Evolutionary conservation across 2,329 filamentous ascomycete species (phyloP).

Genomic region (Calonectria fujianensis): DNA sequence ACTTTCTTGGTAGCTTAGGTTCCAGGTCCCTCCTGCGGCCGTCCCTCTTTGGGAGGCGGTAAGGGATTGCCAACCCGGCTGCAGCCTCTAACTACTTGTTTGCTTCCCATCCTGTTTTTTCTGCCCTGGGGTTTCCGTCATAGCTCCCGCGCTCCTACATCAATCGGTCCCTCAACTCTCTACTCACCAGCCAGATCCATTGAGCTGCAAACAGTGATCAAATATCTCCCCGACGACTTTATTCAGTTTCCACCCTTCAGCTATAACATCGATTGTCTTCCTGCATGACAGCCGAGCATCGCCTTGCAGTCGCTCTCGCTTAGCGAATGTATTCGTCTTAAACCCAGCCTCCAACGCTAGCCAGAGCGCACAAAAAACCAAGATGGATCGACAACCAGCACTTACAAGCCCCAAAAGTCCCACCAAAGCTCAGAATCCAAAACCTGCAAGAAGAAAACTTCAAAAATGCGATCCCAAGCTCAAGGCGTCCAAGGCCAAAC

Average conservation of each 20-base stretch:
- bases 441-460: constrained; percentile 56
- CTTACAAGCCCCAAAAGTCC: constrained; percentile 39
- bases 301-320: constrained; percentile 22
- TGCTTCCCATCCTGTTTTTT: constrained; percentile 45
- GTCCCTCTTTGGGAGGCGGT: constrained; percentile 51
- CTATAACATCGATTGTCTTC: constrained; percentile 34
- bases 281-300: constrained; percentile 42
- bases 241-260: constrained; percentile 3
- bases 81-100: constrained; percentile 34
- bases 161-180: constrained; percentile 19
- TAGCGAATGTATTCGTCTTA: constrained; percentile 30
- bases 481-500: constrained; percentile 52
- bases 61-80: constrained; percentile 44
- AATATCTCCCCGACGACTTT: not conserved
- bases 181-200: not conserved
- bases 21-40: constrained; percentile 23
- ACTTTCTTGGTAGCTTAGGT: constrained; percentile 37
- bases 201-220: not conserved
- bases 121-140: constrained; percentile 34
- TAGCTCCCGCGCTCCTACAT: constrained; percentile 38
- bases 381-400: constrained; percentile 23
- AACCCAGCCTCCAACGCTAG: constrained; percentile 37
- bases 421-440: constrained; percentile 45
- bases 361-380: constrained; percentile 24
- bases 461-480: constrained; percentile 57